A percentile compares a stretch with the other conserved stretches of the same genome.
phyloP scores from a whole-genome alignment of 495 filamentous ascomycete genomes.

The Hapsidospora chrysogenum region DNA sequence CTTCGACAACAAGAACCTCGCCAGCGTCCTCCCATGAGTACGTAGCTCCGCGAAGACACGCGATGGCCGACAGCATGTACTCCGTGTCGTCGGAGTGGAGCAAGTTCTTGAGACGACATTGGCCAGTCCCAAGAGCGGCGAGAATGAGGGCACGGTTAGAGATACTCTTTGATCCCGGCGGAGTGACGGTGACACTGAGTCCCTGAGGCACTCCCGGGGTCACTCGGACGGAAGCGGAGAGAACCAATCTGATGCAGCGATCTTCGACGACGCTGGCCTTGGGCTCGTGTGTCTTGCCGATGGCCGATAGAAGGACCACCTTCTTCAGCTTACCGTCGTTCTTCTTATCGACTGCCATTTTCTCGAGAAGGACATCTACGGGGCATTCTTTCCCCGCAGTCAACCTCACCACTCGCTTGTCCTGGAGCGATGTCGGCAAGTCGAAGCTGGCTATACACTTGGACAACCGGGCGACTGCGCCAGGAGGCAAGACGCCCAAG shows the following conservation, averaged over 20 bases:
- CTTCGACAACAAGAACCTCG: constrained; percentile 73
- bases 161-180: constrained; percentile 94
- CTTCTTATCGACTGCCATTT: constrained; percentile 98
- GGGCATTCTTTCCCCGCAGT: constrained; percentile 81
- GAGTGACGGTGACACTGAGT: constrained; percentile 57
- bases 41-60: constrained; percentile 68
- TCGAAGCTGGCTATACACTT: constrained; percentile 92
- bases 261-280: constrained; percentile 81
- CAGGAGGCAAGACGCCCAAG: constrained; percentile 71
- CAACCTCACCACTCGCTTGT: constrained; percentile 68
- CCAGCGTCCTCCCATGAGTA: constrained; percentile 93
- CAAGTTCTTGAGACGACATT: constrained; percentile 76
- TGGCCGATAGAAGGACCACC: constrained; percentile 83
- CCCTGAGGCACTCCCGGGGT: constrained; percentile 45
- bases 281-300: constrained; percentile 74
- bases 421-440: constrained; percentile 70
- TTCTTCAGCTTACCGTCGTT: constrained; percentile 93
- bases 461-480: constrained; percentile 72
- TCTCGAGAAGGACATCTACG: constrained; percentile 72
- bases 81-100: constrained; percentile 95
- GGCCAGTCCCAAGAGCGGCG: constrained; percentile 76
- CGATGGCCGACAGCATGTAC: constrained; percentile 84
- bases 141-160: constrained; percentile 90
- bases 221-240: constrained; percentile 67
- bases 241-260: constrained; percentile 62